Evolutionary conservation across 345 rosid species (phyloP).

Genomic region (Eucalyptus camaldulensis): DNA sequence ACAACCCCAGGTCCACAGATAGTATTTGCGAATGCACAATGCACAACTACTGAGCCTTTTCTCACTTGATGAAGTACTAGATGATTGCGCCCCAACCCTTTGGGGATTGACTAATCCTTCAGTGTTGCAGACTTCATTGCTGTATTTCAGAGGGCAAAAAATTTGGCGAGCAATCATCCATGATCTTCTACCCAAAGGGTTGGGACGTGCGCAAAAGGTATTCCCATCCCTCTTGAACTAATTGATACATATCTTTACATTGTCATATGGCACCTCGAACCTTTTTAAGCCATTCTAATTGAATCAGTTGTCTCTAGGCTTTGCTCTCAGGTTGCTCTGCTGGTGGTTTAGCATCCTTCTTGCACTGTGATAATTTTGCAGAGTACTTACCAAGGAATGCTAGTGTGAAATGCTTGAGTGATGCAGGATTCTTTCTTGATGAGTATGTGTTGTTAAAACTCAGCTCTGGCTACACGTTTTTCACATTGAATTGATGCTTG

Average conservation of each 20-base stretch:
- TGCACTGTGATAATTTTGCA: slow-evolving; percentile 68
- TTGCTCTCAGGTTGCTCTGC: slow-evolving; percentile 99
- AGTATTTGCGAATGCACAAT: neutral
- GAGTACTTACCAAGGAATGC: slow-evolving; percentile 44
- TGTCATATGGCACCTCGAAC: neutral
- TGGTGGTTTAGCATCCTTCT: slow-evolving; percentile 76
- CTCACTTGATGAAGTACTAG: neutral
- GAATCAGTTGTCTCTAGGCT: slow-evolving; percentile 29
- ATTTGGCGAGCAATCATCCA: slow-evolving; percentile 81
- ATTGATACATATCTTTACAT: neutral
- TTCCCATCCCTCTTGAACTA: neutral
- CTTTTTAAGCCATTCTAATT: neutral
- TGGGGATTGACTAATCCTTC: neutral
- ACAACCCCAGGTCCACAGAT: neutral
- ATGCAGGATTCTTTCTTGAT: slow-evolving; percentile 89
- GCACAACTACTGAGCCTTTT: neutral
- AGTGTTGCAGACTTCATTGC: slow-evolving; percentile 54
- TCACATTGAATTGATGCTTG: neutral
- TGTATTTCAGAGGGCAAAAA: slow-evolving; percentile 86
- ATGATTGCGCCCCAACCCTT: neutral
- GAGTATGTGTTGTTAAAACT: slow-evolving; percentile 29
- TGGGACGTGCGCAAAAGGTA: slow-evolving; percentile 63
- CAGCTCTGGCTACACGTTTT: neutral
- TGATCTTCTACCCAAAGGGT: slow-evolving; percentile 82
- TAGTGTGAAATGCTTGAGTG: slow-evolving; percentile 86